Evolutionary conservation across 2,329 filamentous ascomycete genomes (phyloP).

Genomic region (Colletotrichum brevisporum): DNA sequence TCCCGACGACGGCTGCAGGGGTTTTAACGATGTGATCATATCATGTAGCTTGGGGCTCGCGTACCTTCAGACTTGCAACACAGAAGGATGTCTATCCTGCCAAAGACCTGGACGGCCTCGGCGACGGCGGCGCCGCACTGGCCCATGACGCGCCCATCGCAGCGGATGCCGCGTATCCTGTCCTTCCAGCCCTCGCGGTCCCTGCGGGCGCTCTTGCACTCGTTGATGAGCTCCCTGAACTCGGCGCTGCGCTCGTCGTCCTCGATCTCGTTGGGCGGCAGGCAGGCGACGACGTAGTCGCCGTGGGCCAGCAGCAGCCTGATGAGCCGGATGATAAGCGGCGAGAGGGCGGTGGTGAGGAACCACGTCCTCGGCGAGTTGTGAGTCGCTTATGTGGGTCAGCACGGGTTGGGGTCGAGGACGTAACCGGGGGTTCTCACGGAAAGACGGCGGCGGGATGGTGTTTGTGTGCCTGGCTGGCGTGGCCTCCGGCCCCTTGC

Average conservation of each 20-base stretch:
- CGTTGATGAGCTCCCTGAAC: conserved; percentile 83
- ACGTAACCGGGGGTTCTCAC: conserved; percentile 56
- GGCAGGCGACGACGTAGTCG: conserved; percentile 88
- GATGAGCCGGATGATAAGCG: conserved; percentile 86
- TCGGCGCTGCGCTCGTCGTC: conserved; percentile 82
- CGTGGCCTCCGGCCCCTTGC: conserved; percentile 37
- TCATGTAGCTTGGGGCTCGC: background rate
- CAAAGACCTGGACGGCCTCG: conserved; percentile 87
- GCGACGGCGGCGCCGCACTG: conserved; percentile 90
- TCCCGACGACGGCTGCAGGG: conserved; percentile 81
- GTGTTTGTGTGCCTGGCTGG: conserved; percentile 47
- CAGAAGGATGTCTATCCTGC: conserved; percentile 88
- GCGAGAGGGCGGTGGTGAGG: conserved; percentile 87
- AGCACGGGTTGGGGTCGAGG: conserved; percentile 45
- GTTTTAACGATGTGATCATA: background rate
- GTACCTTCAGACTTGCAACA: conserved; percentile 92
- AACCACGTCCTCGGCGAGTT: conserved; percentile 92
- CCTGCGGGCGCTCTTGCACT: conserved; percentile 73
- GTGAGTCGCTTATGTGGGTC: conserved; percentile 67
- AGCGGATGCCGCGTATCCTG: conserved; percentile 76
- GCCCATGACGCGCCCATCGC: conserved; percentile 72
- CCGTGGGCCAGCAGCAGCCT: conserved; percentile 89
- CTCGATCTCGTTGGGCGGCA: conserved; percentile 84
- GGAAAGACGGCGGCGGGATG: conserved; percentile 65
- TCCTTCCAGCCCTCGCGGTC: conserved; percentile 85